Conservation (phyloP, 192 early-diverging fungal genomes). For the Chytriomyces confervae region DNA sequence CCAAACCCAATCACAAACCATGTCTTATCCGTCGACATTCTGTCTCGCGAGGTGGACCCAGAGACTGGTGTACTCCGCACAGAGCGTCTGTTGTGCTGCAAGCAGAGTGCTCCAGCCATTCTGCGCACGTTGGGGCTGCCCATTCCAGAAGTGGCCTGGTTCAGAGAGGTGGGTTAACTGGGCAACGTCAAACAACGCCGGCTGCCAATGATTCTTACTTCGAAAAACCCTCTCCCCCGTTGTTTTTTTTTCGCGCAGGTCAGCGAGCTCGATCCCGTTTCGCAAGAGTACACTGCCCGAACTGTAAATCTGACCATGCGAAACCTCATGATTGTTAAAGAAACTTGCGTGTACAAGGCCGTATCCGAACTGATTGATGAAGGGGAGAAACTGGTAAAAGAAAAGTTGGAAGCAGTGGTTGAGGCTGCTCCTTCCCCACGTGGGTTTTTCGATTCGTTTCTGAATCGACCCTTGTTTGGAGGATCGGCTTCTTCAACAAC, state of each 20-base stretch:
- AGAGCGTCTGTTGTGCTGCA: constrained; percentile 87
- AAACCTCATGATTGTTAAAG: constrained; percentile 82
- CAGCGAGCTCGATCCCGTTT: constrained; percentile 80
- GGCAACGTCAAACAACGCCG: too few species aligned
- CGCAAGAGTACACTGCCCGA: constrained; percentile 73
- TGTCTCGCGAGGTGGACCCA: constrained; percentile 80
- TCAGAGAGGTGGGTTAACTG: constrained; percentile 66
- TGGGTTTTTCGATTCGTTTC: not conserved
- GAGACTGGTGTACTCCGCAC: constrained; percentile 84
- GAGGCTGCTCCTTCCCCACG: not conserved
- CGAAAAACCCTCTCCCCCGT: too few species aligned
- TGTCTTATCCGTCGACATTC: constrained; percentile 88
- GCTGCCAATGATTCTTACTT: too few species aligned
- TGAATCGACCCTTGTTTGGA: not conserved
- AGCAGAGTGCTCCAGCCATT: constrained; percentile 84
- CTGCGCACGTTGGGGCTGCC: constrained; percentile 61
- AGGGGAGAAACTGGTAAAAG: constrained; percentile 1
- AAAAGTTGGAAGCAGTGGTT: constrained; percentile 1
- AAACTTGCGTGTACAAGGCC: constrained; percentile 79
- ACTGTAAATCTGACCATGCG: constrained; percentile 87
- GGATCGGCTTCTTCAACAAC: not conserved
- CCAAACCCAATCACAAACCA: constrained; percentile 93
- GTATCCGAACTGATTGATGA: not conserved
- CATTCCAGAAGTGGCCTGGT: constrained; percentile 72
- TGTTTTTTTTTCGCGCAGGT: constrained; percentile 43